A percentile compares a stretch with the other conserved stretches of the same genome.
These are phyloP conservation scores for Oryza meridionalis DNA, from an alignment of 176 grass and related monocot species.

Conservation along the genomic window DNA sequence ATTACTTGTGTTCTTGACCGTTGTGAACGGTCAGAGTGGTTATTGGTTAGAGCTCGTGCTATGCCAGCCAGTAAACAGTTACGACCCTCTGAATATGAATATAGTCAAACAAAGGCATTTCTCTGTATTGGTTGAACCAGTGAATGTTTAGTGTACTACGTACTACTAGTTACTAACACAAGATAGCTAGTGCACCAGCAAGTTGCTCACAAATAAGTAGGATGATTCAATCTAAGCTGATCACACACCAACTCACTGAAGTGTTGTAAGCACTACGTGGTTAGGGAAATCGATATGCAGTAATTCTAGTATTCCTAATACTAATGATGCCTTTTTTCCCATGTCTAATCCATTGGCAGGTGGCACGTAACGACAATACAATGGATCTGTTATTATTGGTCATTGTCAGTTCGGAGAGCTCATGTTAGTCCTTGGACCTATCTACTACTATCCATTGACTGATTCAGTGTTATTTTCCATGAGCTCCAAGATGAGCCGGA, in stretches of 20 bases:
- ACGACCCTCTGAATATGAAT: too few relatives aligned
- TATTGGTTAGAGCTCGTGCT: too few relatives aligned
- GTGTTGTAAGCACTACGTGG: neutral
- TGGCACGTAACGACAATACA: neutral
- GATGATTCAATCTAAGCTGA: too few relatives aligned
- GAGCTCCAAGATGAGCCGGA: neutral
- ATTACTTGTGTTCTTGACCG: too few relatives aligned
- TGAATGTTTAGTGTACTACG: too few relatives aligned
- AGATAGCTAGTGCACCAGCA: too few relatives aligned
- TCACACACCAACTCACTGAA: neutral
- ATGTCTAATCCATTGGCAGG: neutral
- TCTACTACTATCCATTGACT: neutral
- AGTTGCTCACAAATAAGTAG: too few relatives aligned
- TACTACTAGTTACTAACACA: too few relatives aligned
- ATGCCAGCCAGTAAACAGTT: too few relatives aligned
- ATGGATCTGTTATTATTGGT: neutral
- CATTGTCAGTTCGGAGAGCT: neutral
- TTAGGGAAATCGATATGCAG: neutral
- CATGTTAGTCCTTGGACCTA: neutral
- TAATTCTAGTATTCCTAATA: neutral
- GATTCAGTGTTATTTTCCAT: slow-evolving; percentile 6
- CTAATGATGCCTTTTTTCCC: neutral
- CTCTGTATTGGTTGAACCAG: too few relatives aligned
- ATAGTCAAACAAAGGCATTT: too few relatives aligned
- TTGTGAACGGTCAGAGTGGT: too few relatives aligned